Evolutionary conservation across 768 basidiomycete species (phyloP).

Genomic region (Trametes gibbosa): DNA sequence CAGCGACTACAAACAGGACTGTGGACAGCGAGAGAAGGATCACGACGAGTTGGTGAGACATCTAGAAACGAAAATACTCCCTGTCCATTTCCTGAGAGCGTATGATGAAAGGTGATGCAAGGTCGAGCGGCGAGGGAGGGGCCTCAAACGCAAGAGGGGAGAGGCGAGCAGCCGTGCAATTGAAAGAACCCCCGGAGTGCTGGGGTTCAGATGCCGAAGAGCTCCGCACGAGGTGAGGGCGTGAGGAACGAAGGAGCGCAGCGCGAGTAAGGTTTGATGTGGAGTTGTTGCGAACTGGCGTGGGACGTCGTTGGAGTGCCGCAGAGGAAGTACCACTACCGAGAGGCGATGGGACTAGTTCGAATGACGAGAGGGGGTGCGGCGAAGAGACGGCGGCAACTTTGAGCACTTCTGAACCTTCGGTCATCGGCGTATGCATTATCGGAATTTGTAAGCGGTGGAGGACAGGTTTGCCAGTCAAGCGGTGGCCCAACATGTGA

Average conservation of each 20-base stretch:
- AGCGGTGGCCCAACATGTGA: not conserved
- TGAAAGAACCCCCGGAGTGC: no score
- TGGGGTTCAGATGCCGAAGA: not conserved
- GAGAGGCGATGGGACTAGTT: not conserved
- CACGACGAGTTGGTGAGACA: not conserved
- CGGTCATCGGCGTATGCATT: not conserved
- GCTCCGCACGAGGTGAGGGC: conserved; percentile 1
- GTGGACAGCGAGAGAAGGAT: not conserved
- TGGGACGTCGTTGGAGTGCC: not conserved
- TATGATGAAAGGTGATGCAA: conserved; percentile 15
- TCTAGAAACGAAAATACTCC: conserved; percentile 10
- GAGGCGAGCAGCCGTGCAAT: not conserved
- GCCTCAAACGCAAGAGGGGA: not conserved
- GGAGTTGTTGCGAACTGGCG: conserved; percentile 4
- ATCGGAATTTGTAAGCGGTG: conserved; percentile 7
- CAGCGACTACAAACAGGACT: not conserved
- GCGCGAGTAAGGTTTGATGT: conserved; percentile 5
- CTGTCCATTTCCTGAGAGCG: conserved; percentile 1
- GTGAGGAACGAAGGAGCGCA: conserved; percentile 6
- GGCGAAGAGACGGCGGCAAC: not conserved
- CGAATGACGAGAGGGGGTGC: not conserved
- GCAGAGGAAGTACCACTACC: not conserved
- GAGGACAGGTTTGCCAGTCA: not conserved
- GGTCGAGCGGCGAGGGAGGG: not conserved
- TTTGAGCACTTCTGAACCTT: not conserved